phyloP scores from a whole-genome alignment of 495 filamentous ascomycete species.

The Friedmanniomyces endolithicus region DNA sequence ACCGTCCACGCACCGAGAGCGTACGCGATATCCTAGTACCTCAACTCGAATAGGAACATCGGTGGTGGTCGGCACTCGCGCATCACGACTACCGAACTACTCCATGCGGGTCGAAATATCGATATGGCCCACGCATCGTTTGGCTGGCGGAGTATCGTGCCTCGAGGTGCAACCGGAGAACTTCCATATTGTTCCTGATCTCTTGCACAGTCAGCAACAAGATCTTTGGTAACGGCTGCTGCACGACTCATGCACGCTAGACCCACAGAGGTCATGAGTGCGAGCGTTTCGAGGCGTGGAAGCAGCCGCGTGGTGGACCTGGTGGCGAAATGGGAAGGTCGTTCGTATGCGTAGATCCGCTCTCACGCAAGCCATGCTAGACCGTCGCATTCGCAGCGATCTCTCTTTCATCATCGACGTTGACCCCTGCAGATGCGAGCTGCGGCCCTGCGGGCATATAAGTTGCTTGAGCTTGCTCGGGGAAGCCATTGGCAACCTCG shows the following conservation, averaged over 20 bases:
- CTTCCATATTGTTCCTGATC: background rate
- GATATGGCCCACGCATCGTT: background rate
- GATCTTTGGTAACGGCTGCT: background rate
- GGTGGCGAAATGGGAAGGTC: too few species aligned
- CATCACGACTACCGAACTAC: background rate
- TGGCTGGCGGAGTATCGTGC: background rate
- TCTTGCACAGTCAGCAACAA: background rate
- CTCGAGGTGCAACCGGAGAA: background rate
- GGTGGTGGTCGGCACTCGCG: background rate
- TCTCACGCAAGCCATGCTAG: too few species aligned
- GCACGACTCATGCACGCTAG: background rate
- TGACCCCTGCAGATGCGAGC: too few species aligned
- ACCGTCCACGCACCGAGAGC: background rate
- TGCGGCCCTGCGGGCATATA: too few species aligned
- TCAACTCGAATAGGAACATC: background rate
- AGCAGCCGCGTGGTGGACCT: too few species aligned
- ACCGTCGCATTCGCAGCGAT: too few species aligned
- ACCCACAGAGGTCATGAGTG: background rate
- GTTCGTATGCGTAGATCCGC: too few species aligned
- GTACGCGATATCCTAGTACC: background rate
- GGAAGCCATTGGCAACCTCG: too few species aligned
- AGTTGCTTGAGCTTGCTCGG: too few species aligned
- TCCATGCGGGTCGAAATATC: background rate
- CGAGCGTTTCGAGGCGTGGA: too few species aligned
- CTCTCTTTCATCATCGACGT: too few species aligned